Evolutionary conservation across 768 basidiomycete species (phyloP), one percentile per base, ranked within the genome.

Genomic region (Neoboletus subvelutipes): DNA sequence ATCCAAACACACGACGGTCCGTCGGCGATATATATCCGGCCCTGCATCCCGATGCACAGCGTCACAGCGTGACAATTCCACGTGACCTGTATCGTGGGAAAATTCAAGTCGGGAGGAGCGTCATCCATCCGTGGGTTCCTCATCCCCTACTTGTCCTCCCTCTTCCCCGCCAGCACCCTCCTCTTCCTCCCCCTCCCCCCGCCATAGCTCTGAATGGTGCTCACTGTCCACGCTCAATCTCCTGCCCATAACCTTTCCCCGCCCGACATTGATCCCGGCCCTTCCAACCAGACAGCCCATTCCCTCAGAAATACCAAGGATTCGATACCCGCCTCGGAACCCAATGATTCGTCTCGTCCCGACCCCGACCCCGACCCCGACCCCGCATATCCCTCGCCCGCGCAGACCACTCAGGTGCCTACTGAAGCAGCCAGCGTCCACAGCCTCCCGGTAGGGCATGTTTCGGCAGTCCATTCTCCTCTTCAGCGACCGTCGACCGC

Each of bases 391-490:
- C 26, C 49, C 5, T 15, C 13, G 9, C 8, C 49, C 18, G 8
- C 26, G n/a, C 69, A 52, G 60, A 72, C 28, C 74, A n/a, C 58
- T 8, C 53, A 78, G 41, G 77, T 73, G 17, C 63, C 68, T 37
- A 73, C 75, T 1, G 86, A 87, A 60, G 72, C 75, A 18, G 77
- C 77, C 63, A 88, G 87, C 62, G 71, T 82, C 6, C 85, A 82
- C 58, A 86, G 83, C 60, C 75, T 86, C 62, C 85, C 86, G 11
- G 75, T 75, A 12, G 80, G 80, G 17, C 80, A 80, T 64, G 78
- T 84, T 49, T 70, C 78, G 29, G 59, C 77, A 73, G 43, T 75
- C 70, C 73, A 78, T 13, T 50, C 69, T 24, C 61, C 72, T 5
- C 60, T 61, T 11, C 61, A 69, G 41, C 68, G 71, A 12, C 73